A percentile compares a stretch with the other conserved stretches of the same genome.
Conservation (phyloP, 2,329 filamentous ascomycete species). For the Chaetomium sp. region DNA sequence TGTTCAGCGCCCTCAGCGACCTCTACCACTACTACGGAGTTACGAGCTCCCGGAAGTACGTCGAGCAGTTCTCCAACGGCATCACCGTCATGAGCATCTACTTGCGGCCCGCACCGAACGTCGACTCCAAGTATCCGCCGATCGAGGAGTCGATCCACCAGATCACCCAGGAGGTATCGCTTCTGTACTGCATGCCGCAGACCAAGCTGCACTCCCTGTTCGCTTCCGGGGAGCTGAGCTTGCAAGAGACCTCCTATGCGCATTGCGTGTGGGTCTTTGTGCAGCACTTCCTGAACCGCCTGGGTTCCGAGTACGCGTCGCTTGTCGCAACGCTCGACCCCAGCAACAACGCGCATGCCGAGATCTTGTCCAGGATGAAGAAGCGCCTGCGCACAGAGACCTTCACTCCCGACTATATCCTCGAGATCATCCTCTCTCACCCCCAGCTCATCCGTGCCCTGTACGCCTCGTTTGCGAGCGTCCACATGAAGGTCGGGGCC, state of each 20-base stretch:
- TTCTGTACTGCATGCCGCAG: constrained; percentile 96
- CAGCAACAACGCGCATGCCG: constrained; percentile 81
- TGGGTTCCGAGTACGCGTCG: constrained; percentile 89
- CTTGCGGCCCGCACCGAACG: constrained; percentile 69
- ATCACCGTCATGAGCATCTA: constrained; percentile 98
- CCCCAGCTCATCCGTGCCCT: constrained; percentile 82
- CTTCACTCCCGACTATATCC: constrained; percentile 96
- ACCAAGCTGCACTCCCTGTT: constrained; percentile 95
- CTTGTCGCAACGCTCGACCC: constrained; percentile 77
- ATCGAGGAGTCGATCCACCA: constrained; percentile 96
- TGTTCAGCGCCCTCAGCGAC: constrained; percentile 94
- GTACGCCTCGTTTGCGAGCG: constrained; percentile 88
- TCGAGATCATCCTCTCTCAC: constrained; percentile 93
- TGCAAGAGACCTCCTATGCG: constrained; percentile 96
- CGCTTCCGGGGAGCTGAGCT: constrained; percentile 78
- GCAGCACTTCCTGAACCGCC: constrained; percentile 94
- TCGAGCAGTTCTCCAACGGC: constrained; percentile 98
- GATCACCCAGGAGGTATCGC: constrained; percentile 97
- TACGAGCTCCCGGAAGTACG: constrained; percentile 94
- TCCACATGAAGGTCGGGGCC: constrained; percentile 66
- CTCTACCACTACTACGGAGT: constrained; percentile 98
- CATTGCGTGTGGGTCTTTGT: constrained; percentile 98
- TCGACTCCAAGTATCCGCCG: constrained; percentile 65
- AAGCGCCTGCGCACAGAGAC: constrained; percentile 92
- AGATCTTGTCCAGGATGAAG: constrained; percentile 91